phyloP scores from a whole-genome alignment of 164 flowering plant genomes.

The Magnolia changhungtana region DNA sequence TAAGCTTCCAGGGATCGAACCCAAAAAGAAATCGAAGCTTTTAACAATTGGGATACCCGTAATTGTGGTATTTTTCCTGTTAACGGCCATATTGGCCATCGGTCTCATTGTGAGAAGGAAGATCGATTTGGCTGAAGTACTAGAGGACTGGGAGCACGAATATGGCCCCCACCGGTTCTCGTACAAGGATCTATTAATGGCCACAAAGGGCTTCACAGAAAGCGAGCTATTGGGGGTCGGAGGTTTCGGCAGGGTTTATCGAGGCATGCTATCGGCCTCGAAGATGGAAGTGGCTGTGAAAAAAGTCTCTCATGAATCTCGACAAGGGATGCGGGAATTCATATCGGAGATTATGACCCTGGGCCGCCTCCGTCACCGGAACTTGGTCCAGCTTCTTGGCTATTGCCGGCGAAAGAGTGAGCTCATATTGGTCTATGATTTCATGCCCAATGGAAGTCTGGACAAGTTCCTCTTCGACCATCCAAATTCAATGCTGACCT shows the following conservation, averaged over 20 bases:
- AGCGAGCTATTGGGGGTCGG: constrained; percentile 13
- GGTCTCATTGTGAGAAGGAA: background rate
- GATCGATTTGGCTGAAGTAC: constrained; percentile 10
- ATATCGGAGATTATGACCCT: constrained; percentile 20
- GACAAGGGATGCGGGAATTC: constrained; percentile 20
- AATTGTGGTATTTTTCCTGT: background rate
- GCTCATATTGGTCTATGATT: constrained; percentile 19
- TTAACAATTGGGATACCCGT: constrained; percentile 12
- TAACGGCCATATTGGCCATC: background rate
- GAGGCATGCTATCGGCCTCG: constrained; percentile 8
- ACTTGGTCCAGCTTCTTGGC: constrained; percentile 15
- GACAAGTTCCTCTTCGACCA: constrained; percentile 14
- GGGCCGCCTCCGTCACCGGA: constrained; percentile 18
- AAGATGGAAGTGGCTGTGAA: constrained; percentile 13
- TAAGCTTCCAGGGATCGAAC: constrained; percentile 23
- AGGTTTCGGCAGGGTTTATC: constrained; percentile 19
- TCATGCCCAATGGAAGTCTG: constrained; percentile 15
- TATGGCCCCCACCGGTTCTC: constrained; percentile 15
- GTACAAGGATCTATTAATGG: constrained; percentile 6
- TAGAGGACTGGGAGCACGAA: constrained; percentile 11
- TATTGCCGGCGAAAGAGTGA: constrained; percentile 12
- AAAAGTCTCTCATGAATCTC: constrained; percentile 19
- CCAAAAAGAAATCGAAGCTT: background rate
- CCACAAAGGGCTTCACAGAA: constrained; percentile 15
- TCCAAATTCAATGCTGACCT: background rate